Evolutionary conservation across 306 rosid species (phyloP), one percentile per base, ranked within the genome.

Genomic region (apple (Malus domestica)): DNA sequence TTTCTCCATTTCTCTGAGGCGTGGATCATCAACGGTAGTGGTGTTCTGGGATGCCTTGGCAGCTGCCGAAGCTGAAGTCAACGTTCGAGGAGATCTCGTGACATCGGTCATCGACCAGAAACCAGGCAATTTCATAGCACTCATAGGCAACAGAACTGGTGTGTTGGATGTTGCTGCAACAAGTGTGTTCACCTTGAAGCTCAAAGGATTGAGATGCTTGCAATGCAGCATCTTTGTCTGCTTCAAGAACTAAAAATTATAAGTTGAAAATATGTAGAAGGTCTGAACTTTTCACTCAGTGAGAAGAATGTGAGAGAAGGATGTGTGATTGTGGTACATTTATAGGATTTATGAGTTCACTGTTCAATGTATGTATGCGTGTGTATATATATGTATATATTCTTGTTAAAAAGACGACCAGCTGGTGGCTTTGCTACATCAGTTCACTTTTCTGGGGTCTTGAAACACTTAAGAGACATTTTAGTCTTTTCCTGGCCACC

Each of bases 401-500:
- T 33, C 35, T 33, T 33, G 1, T 6, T 35, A 5, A 35, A 35
- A 35, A 35, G 8, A 0, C 0, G 8, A 35, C 2, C 2, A 6
- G 9, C 9, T 35, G 9, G 9, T 35, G 2, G 40, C 0, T 35
- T 35, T 35, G 40, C 40, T 35, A 35, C 40, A 35, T 0, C 9
- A 35, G 8, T 6, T 35, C 0, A 35, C 40, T 35, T 0, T 35
- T 35, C 1, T 0, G 9, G 8, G 40, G 9, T 35, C 2, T 0
- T 0, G 8, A 35, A 35, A 35, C 0, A 6, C 9, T 35, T 35
- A 35, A 35, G 8, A 35, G 40, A 0, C 9, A 35, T 35, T 35
- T 35, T 0, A 35, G 0, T 0, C 2, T 35, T 0, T 0, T 0
- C 0, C 2, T 35, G 40, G 40, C 9, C 40, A 35, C 9, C 40